Evolutionary conservation across 2,329 filamentous ascomycete species (phyloP), one percentile per base, ranked within the genome.

Genomic region (Fusarium camptoceras): DNA sequence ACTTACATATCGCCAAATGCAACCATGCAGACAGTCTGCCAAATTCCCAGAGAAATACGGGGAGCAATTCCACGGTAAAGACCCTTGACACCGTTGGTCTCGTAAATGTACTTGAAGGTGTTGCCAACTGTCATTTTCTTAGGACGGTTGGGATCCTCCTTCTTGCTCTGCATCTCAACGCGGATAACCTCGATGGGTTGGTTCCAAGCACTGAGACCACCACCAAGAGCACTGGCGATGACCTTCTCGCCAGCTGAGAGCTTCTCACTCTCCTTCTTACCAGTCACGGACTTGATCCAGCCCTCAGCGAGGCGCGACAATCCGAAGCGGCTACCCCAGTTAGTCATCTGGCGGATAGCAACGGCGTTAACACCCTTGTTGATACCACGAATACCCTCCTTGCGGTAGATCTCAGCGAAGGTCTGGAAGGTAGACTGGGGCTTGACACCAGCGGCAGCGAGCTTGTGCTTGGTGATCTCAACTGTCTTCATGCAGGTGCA

Each of bases 401-500:
- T 89, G 80, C 93, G 92, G 87, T 97, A 99, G 82, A 99, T 99
- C 79, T 93, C 91, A 91, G 95, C 96, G 83, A 99, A 99, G 64
- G 96, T 98, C 75, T 90, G 88, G 82, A 97, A 97, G 73, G 96
- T 98, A 77, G 93, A 90, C n/a, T 90, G 92, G 25, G 94, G 93
- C 85, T 94, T 93, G 73, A 91, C 89, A 75, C 96, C 96, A 44
- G 89, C 74, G 34, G 93, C 91, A 16, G 93, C 94, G 78, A 96
- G 86, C 89, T 98, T 98, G 87, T 96, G 92, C 85, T 98, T 97
- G 79, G 96, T 99, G 84, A 99, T 99, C 84, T 99, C 96, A 74
- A 98, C 96, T 71, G 96, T 99, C 91, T 99, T 99, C 96, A 99
- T 99, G 89, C 96, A 99, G 68, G 96, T 99, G 85, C 96, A 99